Evolutionary conservation across 768 basidiomycete species (phyloP).

Genomic region (Leccinum pellstonianum): DNA sequence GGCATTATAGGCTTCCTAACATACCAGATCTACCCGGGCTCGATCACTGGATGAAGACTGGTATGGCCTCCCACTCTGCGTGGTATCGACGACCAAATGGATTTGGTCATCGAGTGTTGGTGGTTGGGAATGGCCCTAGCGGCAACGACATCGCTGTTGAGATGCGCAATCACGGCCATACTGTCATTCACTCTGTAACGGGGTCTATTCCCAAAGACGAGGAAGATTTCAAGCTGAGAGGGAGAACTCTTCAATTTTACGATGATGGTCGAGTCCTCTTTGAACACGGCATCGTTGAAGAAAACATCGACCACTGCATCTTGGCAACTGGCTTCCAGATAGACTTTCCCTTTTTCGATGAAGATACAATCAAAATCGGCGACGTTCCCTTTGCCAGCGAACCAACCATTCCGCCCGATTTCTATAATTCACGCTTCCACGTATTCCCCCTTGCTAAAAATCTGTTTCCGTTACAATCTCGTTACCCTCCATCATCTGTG

Average conservation of each 20-base stretch:
- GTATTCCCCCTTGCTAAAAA: slow-evolving; percentile 73
- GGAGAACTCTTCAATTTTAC: slow-evolving; percentile 42
- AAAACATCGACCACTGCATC: slow-evolving; percentile 59
- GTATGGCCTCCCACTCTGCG: too few species aligned
- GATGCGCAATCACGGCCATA: slow-evolving; percentile 17
- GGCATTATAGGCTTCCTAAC: too few species aligned
- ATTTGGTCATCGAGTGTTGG: too few species aligned
- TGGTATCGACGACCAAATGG: too few species aligned
- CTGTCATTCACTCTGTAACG: slow-evolving; percentile 57
- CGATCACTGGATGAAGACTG: too few species aligned
- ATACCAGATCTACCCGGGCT: too few species aligned
- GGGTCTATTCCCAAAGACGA: slow-evolving; percentile 34
- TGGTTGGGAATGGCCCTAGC: too few species aligned
- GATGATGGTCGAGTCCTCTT: slow-evolving; percentile 50
- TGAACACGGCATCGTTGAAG: slow-evolving; percentile 56
- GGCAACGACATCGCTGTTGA: too few species aligned
- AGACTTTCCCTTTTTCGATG: slow-evolving; percentile 59
- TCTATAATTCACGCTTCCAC: slow-evolving; percentile 64
- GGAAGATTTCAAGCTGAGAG: slow-evolving; percentile 40
- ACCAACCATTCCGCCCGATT: slow-evolving; percentile 48
- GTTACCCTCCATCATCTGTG: slow-evolving; percentile 48
- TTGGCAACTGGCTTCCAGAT: slow-evolving; percentile 76
- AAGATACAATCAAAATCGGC: slow-evolving; percentile 33
- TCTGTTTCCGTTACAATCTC: slow-evolving; percentile 60
- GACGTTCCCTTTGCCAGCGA: slow-evolving; percentile 40